Percentiles rank a stretch among this genome's conserved stretches.
Evolutionary conservation across 1,139 yeast species (phyloP).

Genomic region (Fermentozyma sake): DNA sequence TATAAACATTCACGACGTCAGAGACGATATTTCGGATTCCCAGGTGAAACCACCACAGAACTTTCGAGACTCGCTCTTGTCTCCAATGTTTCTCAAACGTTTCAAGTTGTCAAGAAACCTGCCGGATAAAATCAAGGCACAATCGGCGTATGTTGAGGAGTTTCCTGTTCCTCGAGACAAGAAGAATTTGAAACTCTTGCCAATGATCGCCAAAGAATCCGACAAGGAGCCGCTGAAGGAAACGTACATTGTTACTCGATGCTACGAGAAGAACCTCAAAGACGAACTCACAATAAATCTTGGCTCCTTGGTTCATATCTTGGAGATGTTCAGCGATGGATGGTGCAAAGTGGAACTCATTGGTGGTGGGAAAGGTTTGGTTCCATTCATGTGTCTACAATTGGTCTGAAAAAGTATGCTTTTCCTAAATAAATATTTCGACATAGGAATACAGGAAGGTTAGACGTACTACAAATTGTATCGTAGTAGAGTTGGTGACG

Average conservation of each 20-base stretch:
- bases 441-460: no score
- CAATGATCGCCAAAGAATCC: conserved; percentile 2
- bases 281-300: conserved; percentile 32
- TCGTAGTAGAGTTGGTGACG: no score
- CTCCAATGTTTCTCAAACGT: conserved; percentile 33
- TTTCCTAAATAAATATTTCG: no score
- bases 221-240: neutral
- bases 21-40: no score
- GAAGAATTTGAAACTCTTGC: conserved; percentile 3
- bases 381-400: conserved; percentile 30
- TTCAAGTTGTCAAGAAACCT: conserved; percentile 19
- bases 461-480: no score
- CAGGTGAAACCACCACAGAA: no score
- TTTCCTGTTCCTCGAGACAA: no score
- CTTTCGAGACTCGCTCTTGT: conserved; percentile 9
- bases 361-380: conserved; percentile 24
- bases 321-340: conserved; percentile 32
- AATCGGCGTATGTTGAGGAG: no score
- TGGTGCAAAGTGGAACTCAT: conserved; percentile 32
- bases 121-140: neutral
- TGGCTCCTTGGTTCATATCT: conserved; percentile 29
- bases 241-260: conserved; percentile 18
- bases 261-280: conserved; percentile 23
- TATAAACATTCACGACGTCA: no score
- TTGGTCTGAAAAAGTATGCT: no score